Evolutionary conservation across 225 moss, liverwort and hornwort species (phyloP), one percentile per base, ranked within the genome.

Genomic region (Thuidium tamariscinum): DNA sequence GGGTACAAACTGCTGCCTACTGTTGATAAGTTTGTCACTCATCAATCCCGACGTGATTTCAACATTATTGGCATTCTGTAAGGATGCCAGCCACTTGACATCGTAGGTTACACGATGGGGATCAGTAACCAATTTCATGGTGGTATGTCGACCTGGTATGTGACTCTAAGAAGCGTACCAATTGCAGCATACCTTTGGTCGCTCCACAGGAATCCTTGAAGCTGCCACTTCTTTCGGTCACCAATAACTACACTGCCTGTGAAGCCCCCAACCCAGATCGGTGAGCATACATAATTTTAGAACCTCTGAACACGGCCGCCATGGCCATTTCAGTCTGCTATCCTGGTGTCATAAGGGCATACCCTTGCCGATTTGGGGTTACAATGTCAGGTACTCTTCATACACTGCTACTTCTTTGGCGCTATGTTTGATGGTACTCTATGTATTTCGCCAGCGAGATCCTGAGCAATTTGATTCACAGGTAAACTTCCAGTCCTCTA

Each of bases 131-230:
- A 78, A 59, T 44, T 60, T 62, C 39, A 42, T 27, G 75, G 66
- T 71, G 64, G 81, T 44, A 52, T 57, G 81, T n/a, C 66, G 36
- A 51, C 81, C 74, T 84, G 46, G 73, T 85, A 41, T 82, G 72
- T 75, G 67, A 80, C 83, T 68, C 82, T 60, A 55, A 51, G 41
- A 82, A 66, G 81, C 90, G 41, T 90, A 92, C 88, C 92, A 92
- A 63, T 88, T 92, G 88, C 86, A 90, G 87, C 86, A 88, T 88
- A 69, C 84, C 85, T 82, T 88, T 86, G 72, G 56, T 81, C 79
- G 80, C 57, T 75, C 81, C 72, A 16, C 64, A 73, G 36, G 55
- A 82, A 87, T 89, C 66, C 78, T 82, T 49, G 65, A 89, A 48
- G 86, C 83, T 89, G 82, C 83, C 82, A 27, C 86, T 88, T 64